Evolutionary conservation across 371 early-diverging fungal species (phyloP), one percentile per base, ranked within the genome.

Genomic region (Massospora cicadina): DNA sequence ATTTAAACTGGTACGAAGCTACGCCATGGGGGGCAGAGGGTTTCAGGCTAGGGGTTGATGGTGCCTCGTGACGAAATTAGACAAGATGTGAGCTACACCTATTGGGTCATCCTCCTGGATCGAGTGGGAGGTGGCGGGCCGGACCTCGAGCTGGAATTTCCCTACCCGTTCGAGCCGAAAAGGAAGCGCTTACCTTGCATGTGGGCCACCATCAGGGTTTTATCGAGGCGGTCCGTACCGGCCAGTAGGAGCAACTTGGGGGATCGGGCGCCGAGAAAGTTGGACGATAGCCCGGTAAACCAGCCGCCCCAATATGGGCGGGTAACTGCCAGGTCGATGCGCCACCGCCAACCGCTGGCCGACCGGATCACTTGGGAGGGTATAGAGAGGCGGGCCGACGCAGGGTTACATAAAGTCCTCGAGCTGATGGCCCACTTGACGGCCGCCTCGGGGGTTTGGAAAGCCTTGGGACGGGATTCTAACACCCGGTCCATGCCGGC

Each of bases 181-280:
- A 1, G 27, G 0, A 3, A 24, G 1, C 3, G 7, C 1, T 30
- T 57, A 66, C 69, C 69, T 68, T 97, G 97, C 95, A 97, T 97
- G 71, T 94, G 93, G 0, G 86, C 95, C 73, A 95, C 93, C 65
- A 84, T 90, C 63, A 97, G 77, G 13, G 87, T 76, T 66, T 87
- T 93, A 68, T 97, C 97, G 60, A 97, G 70, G 10, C 94, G 79
- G 73, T 95, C 93, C 0, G 94, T 86, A 0, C 88, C 88, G n/a
- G 97, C 94, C 0, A 96, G 71, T 1, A 94, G 72, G 23, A 96
- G 73, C n/a, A 94, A 71, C 54, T 89, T 87, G 21, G 87, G 88
- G 10, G 85, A 78, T 28, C 75, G 75, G 1, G 81, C 76, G 0
- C 75, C 66, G 27, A 93, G 70, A 70, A 95, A 96, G 63, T 89